Base-by-base conservation (phyloP, 116 monocot genomes). In the Iris pallida region DNA sequence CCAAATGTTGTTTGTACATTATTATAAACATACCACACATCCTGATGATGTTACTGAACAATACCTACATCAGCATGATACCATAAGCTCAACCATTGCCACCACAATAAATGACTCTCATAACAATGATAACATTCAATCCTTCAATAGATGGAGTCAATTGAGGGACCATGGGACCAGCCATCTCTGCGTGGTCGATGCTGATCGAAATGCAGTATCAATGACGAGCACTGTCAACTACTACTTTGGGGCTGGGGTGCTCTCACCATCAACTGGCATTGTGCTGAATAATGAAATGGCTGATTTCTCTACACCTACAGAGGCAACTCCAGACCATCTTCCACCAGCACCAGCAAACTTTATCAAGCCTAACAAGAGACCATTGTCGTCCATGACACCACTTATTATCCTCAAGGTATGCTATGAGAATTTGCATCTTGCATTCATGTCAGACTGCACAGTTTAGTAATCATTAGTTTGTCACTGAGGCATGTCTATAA, bases 321-420 rank as follows among this genome's bases (percentile, higher is more conserved):
- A 92, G 7, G 49, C 52, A 9, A 72, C 83, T 20, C 83, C 79
- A 5, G 92, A 92, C 16, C 45, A 65, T 10, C 85, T 90, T 47
- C 97, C 97, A 61, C 97, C 97, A 0, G 75, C 92, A 42, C 97
- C 97, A 6, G 72, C 90, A 5, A 98, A 98, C 61, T 98, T 92
- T 78, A 92, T 98, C 14, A 69, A 87, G 65, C 97, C 97, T 30
- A 47, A 51, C 5, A 98, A 98, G 66, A 82, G 88, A 51, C 97
- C 97, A 3, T 55, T 98, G 57, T 92, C 92, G 60, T 98, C 97
- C 43, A 98, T 98, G 97, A 78, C 92, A 16, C 97, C 97, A 14
- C 46, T 92, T 48, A 90, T 98, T 15, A 48, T 98, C 20, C 85
- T 98, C 20, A 92, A 92, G 90, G 96, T 83, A 76, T 1, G 8